These are phyloP conservation scores for Alternaria sp. DNA, from an alignment of 2,329 filamentous ascomycete genomes.

Conservation along the genomic window DNA sequence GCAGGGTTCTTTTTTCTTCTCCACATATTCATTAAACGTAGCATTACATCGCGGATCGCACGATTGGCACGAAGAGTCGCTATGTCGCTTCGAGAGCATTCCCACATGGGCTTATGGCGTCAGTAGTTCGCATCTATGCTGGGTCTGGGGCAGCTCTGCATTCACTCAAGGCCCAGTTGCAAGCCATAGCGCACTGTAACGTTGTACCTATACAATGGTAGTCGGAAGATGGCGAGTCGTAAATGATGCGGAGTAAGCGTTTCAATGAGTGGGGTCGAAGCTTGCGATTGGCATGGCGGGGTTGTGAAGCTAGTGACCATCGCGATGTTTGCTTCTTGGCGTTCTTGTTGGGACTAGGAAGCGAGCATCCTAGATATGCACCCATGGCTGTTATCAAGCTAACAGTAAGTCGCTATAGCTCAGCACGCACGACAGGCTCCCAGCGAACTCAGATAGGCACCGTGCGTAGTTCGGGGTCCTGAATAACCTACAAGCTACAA, in stretches of 20 bases:
- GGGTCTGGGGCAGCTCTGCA: constrained; percentile 7
- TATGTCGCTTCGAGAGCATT: constrained; percentile 1
- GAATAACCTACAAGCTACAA: background rate
- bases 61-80: constrained; percentile 5
- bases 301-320: constrained; percentile 10
- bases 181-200: constrained; percentile 8
- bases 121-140: constrained; percentile 8
- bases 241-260: constrained; percentile 4
- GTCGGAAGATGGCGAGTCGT: constrained; percentile 17
- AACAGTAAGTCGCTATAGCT: constrained; percentile 1
- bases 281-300: constrained; percentile 18
- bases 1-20: background rate
- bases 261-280: background rate
- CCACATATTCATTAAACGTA: constrained; percentile 4
- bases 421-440: background rate
- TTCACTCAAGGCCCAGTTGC: constrained; percentile 14
- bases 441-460: background rate
- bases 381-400: background rate
- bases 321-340: constrained; percentile 7
- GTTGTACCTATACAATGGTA: constrained; percentile 1
- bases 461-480: background rate
- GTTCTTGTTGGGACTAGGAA: constrained; percentile 3
- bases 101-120: constrained; percentile 20
- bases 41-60: background rate
- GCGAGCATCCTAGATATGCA: constrained; percentile 15